Evolutionary conservation across 1,284 basidiomycete genomes (phyloP), one percentile per base, ranked within the genome.

Genomic region (Ganoderma lucidum): DNA sequence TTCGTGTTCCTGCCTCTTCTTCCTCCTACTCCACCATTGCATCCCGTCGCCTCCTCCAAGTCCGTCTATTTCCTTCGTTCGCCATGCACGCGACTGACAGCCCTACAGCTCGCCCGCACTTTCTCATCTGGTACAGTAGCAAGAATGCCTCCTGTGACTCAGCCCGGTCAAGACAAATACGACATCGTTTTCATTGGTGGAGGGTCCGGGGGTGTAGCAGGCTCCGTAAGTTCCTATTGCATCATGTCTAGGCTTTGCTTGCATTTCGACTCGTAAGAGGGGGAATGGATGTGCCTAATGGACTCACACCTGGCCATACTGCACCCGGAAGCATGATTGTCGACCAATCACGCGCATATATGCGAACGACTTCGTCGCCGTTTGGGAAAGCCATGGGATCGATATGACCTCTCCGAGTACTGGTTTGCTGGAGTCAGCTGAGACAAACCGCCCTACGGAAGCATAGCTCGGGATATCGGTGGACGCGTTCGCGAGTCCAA

Each of bases 101-200:
- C 23, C n/a, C 42, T 17, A 17, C 66, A 90, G 89, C 81, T 91
- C 66, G 81, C 85, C 63, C 82, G 88, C 80, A 78, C 83, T 32
- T 84, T 90, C 42, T 73, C 72, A 65, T 78, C 78, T 58, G 80
- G 80, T 35, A 79, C 74, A 28, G 73, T 76, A 62, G 67, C 77
- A 32, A 87, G 79, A 45, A 94, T 89, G 93, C 86, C 93, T 63
- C 93, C 93, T 45, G 83, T 94, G 56, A 86, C 87, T 64, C 89
- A 85, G 75, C 88, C 92, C 32, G 87, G 84, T 3, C 79, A 81
- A 23, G 90, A 90, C 60, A 88, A 88, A 76, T 95, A 93, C 79
- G 94, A 96, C 78, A 89, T 93, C 72, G 84, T 96, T 64, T 89
- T 94, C 73, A 90, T 96, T 75, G 94, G 94, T 64, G 95, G 94